Percentiles rank a stretch among this genome's conserved stretches.
phyloP scores from a whole-genome alignment of 1,284 basidiomycete genomes.

The Coniferiporia weirii region DNA sequence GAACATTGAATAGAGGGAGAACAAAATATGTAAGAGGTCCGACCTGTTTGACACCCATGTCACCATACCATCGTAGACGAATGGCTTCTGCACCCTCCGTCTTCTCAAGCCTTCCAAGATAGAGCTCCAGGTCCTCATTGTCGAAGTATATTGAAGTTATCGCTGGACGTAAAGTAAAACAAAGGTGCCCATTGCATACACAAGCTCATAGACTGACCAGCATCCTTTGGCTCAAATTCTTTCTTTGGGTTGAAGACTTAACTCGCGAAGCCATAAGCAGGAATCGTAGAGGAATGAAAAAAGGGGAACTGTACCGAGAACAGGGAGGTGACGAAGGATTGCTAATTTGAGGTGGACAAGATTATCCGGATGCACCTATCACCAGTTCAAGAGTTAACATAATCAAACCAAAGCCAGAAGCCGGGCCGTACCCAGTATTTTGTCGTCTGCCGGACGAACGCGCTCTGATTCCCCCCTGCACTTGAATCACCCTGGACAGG shows the following conservation, averaged over 20 bases:
- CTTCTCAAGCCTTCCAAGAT: slow-evolving; percentile 96
- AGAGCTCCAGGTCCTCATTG: slow-evolving; percentile 95
- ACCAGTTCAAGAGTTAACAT: neutral
- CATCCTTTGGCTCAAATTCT: slow-evolving; percentile 86
- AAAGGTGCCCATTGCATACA: neutral
- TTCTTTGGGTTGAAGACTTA: slow-evolving; percentile 94
- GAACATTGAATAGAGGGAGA: neutral
- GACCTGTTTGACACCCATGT: slow-evolving; percentile 75
- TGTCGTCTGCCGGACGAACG: slow-evolving; percentile 95
- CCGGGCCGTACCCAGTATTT: slow-evolving; percentile 84
- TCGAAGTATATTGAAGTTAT: slow-evolving; percentile 92
- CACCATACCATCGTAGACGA: slow-evolving; percentile 97
- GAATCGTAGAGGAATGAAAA: neutral
- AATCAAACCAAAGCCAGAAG: neutral
- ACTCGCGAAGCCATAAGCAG: neutral
- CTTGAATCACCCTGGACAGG: slow-evolving; percentile 91
- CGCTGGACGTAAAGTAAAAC: slow-evolving; percentile 34
- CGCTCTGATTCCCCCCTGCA: slow-evolving; percentile 93
- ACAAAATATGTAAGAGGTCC: slow-evolving; percentile 20
- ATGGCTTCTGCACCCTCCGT: slow-evolving; percentile 98
- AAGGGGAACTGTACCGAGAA: slow-evolving; percentile 58
- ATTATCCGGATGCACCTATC: slow-evolving; percentile 89
- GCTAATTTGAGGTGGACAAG: slow-evolving; percentile 95
- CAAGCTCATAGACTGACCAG: slow-evolving; percentile 46
- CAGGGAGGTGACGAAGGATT: slow-evolving; percentile 89